These are phyloP conservation scores for Linanthus parryae DNA, from an alignment of 148 eudicot species.

Conservation along the genomic window DNA sequence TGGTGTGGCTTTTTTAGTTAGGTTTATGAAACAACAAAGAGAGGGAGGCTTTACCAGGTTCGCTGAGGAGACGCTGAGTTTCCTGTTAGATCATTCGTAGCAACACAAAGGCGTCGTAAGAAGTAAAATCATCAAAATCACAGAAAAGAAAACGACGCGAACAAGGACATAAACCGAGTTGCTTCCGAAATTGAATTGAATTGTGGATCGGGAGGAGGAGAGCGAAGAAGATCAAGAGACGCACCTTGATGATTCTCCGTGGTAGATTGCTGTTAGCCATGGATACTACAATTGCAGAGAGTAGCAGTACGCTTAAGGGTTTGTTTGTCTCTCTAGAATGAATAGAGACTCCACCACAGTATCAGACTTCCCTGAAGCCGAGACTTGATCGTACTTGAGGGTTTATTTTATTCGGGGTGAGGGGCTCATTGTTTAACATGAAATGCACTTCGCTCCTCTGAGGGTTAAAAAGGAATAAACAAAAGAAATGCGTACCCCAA, in stretches of 20 bases:
- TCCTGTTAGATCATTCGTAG: slow-evolving; percentile 44
- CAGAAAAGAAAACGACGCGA: background rate
- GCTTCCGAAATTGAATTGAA: background rate
- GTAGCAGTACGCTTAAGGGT: slow-evolving; percentile 23
- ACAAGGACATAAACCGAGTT: slow-evolving; percentile 2
- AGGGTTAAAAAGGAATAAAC: no score
- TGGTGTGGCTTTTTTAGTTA: background rate
- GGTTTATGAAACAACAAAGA: background rate
- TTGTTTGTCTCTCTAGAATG: background rate
- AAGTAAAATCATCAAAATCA: slow-evolving; percentile 4
- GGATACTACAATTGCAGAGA: slow-evolving; percentile 19
- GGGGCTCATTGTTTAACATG: no score
- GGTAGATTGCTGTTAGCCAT: slow-evolving; percentile 67
- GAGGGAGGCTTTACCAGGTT: slow-evolving; percentile 48
- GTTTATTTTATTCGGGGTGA: background rate
- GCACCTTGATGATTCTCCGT: slow-evolving; percentile 64
- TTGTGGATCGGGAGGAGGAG: slow-evolving; percentile 18
- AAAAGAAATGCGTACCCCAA: no score
- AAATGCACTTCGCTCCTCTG: no score
- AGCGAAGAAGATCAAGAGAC: slow-evolving; percentile 14
- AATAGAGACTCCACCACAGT: slow-evolving; percentile 3
- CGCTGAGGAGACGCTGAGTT: slow-evolving; percentile 96
- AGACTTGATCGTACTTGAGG: background rate
- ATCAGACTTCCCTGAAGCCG: slow-evolving; percentile 11
- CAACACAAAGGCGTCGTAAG: slow-evolving; percentile 1